Base-by-base conservation (phyloP, 2,329 filamentous ascomycete species). In the Penicillium fuscoglaucum region DNA sequence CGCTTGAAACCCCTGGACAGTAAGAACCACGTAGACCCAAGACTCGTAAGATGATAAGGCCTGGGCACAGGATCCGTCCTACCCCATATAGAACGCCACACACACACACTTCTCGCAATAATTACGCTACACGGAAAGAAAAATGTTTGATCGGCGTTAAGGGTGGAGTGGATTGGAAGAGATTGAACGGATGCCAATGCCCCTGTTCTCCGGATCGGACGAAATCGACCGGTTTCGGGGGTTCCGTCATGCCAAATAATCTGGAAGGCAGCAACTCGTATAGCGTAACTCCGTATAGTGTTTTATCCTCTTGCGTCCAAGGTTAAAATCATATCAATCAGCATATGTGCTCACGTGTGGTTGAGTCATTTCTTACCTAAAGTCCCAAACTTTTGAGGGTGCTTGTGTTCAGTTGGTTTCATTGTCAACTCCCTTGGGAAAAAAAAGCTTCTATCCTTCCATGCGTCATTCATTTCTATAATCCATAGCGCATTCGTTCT, bases 201-300 rank as follows among this genome's bases (percentile, higher is more conserved):
- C 28, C 41, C 35, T 31, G 26, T 47, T 49, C 26, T 29, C 55
- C 55, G 50, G 29, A 37, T 54, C 55, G 55, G 55, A 58, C 55
- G 55, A 58, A 54, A 26, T 58, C 43, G 50, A 54, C 55, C 55
- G 67, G 58, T 40, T 61, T 63, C 52, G 35, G 29, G 51, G 45
- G 6, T 49, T 60, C 66, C 66, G 66, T 57, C 57, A 61, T 62
- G 63, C 60, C 58, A 61, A 53, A 37, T 37, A 26, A 41, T 31
- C 54, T 61, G 60, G 48, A 41, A 53, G 50, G 40, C 50, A 35
- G 37, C 48, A 40, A 39, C 35, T 29, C 17, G 44, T 50, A n/a
- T 44, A 26, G 17, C 43, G 26, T 44, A 37, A 29, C 21, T 17
- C 17, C 17, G 24, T 29, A 40, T 13, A 39, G 26, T 2, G 17